Evolutionary conservation across 805 yeast species (phyloP).

Genomic region (Metschnikowia matae): DNA sequence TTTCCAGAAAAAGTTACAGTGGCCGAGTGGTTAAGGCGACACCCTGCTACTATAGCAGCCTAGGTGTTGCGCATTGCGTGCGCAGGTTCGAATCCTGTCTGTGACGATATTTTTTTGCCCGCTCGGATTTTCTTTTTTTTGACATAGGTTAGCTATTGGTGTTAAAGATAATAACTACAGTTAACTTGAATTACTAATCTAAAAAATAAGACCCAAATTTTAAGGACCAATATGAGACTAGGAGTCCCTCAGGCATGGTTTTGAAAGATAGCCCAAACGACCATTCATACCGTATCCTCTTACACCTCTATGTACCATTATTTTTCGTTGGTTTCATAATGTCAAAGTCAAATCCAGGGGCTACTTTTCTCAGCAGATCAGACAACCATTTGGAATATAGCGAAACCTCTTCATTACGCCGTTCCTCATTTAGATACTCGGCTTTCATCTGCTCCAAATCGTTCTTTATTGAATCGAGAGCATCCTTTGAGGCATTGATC

Average conservation of each 20-base stretch:
- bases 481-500: slow-evolving; percentile 23
- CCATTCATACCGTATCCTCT: neutral
- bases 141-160: no score
- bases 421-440: slow-evolving; percentile 3
- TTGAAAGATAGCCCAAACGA: neutral
- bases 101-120: slow-evolving; percentile 61
- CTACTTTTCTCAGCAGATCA: slow-evolving; percentile 30
- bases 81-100: slow-evolving; percentile 99
- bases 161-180: no score
- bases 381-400: slow-evolving; percentile 29
- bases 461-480: slow-evolving; percentile 26
- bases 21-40: slow-evolving; percentile 54
- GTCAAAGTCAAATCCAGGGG: slow-evolving; percentile 38
- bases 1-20: slow-evolving; percentile 23
- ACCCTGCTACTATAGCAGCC: slow-evolving; percentile 26
- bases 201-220: no score
- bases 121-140: no score
- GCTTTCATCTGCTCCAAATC: slow-evolving; percentile 19
- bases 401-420: slow-evolving; percentile 13
- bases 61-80: slow-evolving; percentile 47
- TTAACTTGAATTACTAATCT: no score
- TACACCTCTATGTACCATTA: neutral
- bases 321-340: slow-evolving; percentile 25
- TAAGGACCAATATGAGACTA: no score
- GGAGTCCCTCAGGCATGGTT: neutral